Conservation (phyloP, 2,329 filamentous ascomycete species). For the Botrytis paeoniae region DNA sequence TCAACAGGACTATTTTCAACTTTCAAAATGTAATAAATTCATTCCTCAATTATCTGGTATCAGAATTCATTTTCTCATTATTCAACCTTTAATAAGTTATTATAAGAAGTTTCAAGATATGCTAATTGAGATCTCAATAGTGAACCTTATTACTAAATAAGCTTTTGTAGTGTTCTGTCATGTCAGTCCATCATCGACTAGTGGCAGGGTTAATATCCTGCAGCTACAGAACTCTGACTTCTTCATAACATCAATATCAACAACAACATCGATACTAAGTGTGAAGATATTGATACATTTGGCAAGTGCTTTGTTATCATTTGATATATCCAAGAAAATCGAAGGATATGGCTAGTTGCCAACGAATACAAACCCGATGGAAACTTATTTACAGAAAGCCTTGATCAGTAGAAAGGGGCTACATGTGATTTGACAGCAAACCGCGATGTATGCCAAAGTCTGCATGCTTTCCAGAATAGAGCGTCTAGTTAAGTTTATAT, state of each 20-base stretch:
- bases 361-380: neutral
- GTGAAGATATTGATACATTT: neutral
- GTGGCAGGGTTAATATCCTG: neutral
- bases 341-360: neutral
- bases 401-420: neutral
- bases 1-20: neutral
- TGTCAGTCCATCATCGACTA: neutral
- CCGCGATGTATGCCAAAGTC: neutral
- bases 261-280: neutral
- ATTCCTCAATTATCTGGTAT: fast-evolving
- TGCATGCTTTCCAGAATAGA: neutral
- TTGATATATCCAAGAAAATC: fast-evolving
- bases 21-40: neutral
- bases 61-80: fast-evolving
- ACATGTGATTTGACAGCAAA: neutral
- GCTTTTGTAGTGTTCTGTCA: too few relatives aligned
- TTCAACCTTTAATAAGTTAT: fast-evolving
- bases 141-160: too few relatives aligned
- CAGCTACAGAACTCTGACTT: neutral
- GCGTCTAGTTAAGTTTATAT: fast-evolving
- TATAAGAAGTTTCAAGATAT: neutral
- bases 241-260: neutral
- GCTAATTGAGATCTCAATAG: fast-evolving
- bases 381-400: too few relatives aligned
- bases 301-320: neutral